A percentile compares a stretch with the other conserved stretches of the same genome.
Evolutionary conservation across 106 monocot species (phyloP).

Genomic region (Phalaenopsis aphrodite): DNA sequence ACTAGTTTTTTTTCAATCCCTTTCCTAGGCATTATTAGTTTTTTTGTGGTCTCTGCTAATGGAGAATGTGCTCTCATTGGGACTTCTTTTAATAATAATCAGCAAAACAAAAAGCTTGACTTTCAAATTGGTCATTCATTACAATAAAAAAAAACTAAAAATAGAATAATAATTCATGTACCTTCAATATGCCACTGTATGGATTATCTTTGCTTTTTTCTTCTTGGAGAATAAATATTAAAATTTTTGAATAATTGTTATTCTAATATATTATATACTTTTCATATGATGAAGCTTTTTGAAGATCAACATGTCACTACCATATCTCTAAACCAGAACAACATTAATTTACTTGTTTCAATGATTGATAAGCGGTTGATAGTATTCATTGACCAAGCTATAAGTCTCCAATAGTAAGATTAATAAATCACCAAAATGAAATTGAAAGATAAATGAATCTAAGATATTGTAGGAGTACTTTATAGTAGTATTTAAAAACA

Average conservation of each 20-base stretch:
- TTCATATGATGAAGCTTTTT: constrained; percentile 52
- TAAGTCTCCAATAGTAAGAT: constrained; percentile 26
- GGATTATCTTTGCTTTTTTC: neutral
- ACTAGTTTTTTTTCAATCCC: constrained; percentile 45
- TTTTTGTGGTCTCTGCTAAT: constrained; percentile 68
- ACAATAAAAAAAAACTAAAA: constrained; percentile 8
- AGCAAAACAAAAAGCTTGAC: neutral
- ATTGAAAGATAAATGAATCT: no score
- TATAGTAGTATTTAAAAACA: no score
- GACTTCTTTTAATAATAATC: constrained; percentile 29
- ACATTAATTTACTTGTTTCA: constrained; percentile 89
- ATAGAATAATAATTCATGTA: constrained; percentile 38
- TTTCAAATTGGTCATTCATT: neutral
- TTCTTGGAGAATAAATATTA: neutral
- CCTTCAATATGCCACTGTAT: constrained; percentile 65
- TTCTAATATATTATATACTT: constrained; percentile 34
- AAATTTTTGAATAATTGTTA: neutral
- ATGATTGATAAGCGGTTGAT: constrained; percentile 80
- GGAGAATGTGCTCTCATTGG: constrained; percentile 69
- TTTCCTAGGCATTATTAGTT: constrained; percentile 58
- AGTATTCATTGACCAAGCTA: constrained; percentile 83
- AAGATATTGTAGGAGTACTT: no score
- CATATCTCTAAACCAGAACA: constrained; percentile 65
- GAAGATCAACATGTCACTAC: constrained; percentile 79
- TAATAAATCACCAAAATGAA: no score